Conservation (phyloP, 2,329 filamentous ascomycete genomes). For the Beauveria medogensis region DNA sequence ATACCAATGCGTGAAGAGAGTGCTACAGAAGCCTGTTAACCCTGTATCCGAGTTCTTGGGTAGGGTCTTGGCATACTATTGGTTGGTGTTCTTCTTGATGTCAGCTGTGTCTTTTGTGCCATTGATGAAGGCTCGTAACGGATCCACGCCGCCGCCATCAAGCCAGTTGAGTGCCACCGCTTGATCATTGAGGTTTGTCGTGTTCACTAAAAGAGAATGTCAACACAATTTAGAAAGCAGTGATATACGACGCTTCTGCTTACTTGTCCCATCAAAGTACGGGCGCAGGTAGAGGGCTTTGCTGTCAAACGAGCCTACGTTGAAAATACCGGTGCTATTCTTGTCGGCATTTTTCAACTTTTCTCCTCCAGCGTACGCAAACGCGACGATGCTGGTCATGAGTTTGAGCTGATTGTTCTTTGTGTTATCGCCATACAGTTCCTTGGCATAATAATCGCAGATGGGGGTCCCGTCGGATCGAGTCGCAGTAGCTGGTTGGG, state of each 20-base stretch:
- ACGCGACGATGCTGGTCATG: constrained; percentile 22
- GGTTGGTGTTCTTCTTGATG: constrained; percentile 19
- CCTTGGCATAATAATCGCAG: constrained; percentile 24
- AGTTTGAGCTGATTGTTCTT: constrained; percentile 19
- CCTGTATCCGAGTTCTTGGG: neutral
- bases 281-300: constrained; percentile 18
- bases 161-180: constrained; percentile 22
- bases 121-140: constrained; percentile 19
- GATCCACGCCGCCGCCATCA: constrained; percentile 21
- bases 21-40: neutral
- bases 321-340: constrained; percentile 22
- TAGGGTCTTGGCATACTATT: constrained; percentile 17
- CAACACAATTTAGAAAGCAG: neutral
- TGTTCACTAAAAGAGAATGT: constrained; percentile 12
- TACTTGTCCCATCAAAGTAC: constrained; percentile 25
- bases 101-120: constrained; percentile 16
- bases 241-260: neutral
- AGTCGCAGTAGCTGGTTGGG: neutral
- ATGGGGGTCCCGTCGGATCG: constrained; percentile 11
- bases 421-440: constrained; percentile 18
- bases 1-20: constrained; percentile 23
- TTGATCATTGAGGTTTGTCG: constrained; percentile 22
- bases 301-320: constrained; percentile 17
- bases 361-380: constrained; percentile 21
- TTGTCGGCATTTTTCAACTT: neutral